A percentile compares a stretch with the other conserved stretches of the same genome.
phyloP scores from a whole-genome alignment of 1,139 yeast genomes.

The Diutina rugosa region DNA sequence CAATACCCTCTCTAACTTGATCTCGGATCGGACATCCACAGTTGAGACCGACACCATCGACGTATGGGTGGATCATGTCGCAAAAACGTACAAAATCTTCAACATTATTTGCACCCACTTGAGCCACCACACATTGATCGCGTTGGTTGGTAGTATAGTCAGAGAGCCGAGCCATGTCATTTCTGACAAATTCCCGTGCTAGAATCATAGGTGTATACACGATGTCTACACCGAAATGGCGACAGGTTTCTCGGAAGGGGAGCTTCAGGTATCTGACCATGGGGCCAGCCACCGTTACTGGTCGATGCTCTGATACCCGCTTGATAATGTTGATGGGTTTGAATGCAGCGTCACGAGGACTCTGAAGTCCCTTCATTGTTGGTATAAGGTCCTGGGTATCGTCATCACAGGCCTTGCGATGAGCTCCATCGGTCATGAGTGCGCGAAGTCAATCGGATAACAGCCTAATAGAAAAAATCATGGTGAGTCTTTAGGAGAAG shows the following conservation, averaged over 20 bases:
- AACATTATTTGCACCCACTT: conserved; percentile 83
- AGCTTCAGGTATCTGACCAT: conserved; percentile 95
- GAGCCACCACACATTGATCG: conserved; percentile 72
- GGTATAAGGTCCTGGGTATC: background rate
- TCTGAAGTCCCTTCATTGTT: background rate
- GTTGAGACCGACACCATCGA: conserved; percentile 88
- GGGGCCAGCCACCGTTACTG: conserved; percentile 81
- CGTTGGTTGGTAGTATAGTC: conserved; percentile 70
- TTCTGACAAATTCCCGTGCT: conserved; percentile 88
- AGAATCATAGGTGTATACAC: conserved; percentile 94
- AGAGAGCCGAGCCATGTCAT: conserved; percentile 63
- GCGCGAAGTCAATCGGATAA: background rate
- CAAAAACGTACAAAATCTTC: conserved; percentile 76
- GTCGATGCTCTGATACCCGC: conserved; percentile 28
- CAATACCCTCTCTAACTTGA: conserved; percentile 91
- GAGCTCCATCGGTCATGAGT: background rate
- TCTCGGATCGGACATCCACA: conserved; percentile 97
- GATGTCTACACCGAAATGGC: conserved; percentile 66
- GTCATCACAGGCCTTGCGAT: background rate
- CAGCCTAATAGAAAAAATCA: too few relatives aligned
- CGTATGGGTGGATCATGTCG: conserved; percentile 79
- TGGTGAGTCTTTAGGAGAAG: too few relatives aligned
- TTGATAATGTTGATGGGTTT: conserved; percentile 44
- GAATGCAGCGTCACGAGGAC: background rate
- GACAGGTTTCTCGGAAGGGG: conserved; percentile 71